Percentiles rank a stretch among this genome's conserved stretches.
These are phyloP conservation scores for Penicillium brasilianum DNA, from an alignment of 2,329 filamentous ascomycete species.

Conservation along the genomic window DNA sequence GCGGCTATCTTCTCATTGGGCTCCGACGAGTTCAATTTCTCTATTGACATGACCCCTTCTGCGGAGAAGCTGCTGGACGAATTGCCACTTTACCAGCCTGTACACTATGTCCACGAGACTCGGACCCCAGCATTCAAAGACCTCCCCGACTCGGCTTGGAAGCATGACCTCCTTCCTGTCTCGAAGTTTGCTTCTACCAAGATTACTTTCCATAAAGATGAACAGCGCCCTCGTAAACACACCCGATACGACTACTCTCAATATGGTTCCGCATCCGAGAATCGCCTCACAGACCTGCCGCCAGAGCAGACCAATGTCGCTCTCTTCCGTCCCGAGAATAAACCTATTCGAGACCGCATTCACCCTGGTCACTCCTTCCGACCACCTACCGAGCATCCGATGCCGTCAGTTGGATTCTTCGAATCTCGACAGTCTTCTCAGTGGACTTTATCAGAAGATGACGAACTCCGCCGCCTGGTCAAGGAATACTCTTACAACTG, in stretches of 20 bases:
- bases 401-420: constrained; percentile 90
- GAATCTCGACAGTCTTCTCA: constrained; percentile 85
- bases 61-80: constrained; percentile 79
- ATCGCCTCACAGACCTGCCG: constrained; percentile 57
- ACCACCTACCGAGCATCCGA: constrained; percentile 86
- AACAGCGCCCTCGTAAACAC: constrained; percentile 72
- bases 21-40: constrained; percentile 80
- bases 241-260: constrained; percentile 83
- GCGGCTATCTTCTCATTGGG: constrained; percentile 83
- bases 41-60: constrained; percentile 72
- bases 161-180: constrained; percentile 76
- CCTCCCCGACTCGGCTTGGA: constrained; percentile 74
- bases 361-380: constrained; percentile 92
- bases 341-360: constrained; percentile 83
- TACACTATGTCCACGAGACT: constrained; percentile 59
- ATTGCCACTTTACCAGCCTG: constrained; percentile 76
- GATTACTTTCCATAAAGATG: constrained; percentile 69
- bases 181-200: constrained; percentile 86
- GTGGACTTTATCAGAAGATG: constrained; percentile 89
- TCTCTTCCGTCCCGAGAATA: constrained; percentile 87
- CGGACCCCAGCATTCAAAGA: constrained; percentile 63
- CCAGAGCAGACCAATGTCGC: constrained; percentile 79
- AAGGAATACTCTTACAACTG: constrained; percentile 97
- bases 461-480: constrained; percentile 82
- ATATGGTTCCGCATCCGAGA: constrained; percentile 69